phyloP scores from a whole-genome alignment of 2,329 filamentous ascomycete species.

The Pestalotiopsis fici region DNA sequence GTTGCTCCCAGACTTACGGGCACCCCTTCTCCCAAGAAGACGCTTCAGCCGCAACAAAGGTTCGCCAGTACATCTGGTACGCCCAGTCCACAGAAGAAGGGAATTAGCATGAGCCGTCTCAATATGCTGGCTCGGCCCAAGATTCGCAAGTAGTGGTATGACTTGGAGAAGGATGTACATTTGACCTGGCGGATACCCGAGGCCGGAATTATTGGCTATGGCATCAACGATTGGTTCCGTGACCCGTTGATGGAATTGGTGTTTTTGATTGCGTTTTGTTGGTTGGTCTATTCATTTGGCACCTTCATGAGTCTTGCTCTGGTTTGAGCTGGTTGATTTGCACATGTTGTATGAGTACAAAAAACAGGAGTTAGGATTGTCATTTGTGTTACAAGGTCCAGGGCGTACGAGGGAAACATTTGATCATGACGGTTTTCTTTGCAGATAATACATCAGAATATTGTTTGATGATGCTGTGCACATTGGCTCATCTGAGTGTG shows the following conservation, averaged over 20 bases:
- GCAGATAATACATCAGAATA: not conserved
- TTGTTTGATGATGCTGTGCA: not conserved
- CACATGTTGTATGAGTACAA: not conserved
- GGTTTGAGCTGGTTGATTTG: not conserved
- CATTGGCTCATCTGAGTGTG: too few species aligned
- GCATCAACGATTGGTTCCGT: not conserved
- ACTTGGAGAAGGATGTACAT: slow-evolving; percentile 12
- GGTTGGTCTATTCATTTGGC: not conserved
- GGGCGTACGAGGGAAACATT: not conserved
- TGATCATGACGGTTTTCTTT: not conserved
- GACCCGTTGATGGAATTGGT: not conserved
- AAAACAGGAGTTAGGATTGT: not conserved
- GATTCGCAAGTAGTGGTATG: slow-evolving; percentile 42
- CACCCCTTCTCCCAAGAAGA: slow-evolving; percentile 35
- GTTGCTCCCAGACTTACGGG: slow-evolving; percentile 39
- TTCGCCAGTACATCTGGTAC: slow-evolving; percentile 21
- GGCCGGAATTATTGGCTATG: not conserved
- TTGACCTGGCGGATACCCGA: not conserved
- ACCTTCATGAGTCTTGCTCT: not conserved
- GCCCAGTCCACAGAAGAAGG: slow-evolving; percentile 49
- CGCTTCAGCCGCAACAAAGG: slow-evolving; percentile 16
- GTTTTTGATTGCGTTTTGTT: not conserved
- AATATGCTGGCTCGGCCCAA: slow-evolving; percentile 65
- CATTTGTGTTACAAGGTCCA: not conserved
- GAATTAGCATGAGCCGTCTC: slow-evolving; percentile 58